Percentiles rank a stretch among this genome's conserved stretches.
These are phyloP conservation scores for Candida endomychidarum DNA, from an alignment of 805 yeast genomes.

Conservation along the genomic window DNA sequence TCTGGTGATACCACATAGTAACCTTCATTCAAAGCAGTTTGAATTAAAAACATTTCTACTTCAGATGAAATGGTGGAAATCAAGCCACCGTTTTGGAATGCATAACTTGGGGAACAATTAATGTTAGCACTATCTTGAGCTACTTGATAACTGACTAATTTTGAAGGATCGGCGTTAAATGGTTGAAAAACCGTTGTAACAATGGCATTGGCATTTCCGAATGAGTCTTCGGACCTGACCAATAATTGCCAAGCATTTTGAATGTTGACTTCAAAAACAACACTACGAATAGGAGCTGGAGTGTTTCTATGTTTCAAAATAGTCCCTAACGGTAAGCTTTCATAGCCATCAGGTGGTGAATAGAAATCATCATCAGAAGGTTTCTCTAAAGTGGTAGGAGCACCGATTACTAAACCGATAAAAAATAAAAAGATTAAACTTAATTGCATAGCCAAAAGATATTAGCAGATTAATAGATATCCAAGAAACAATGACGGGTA, in stretches of 20 bases:
- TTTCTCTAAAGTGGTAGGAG: conserved; percentile 4
- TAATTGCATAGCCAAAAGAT: not conserved
- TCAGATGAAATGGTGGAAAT: conserved; percentile 14
- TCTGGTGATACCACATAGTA: conserved; percentile 36
- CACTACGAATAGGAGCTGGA: conserved; percentile 20
- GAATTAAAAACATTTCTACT: conserved; percentile 19
- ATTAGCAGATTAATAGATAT: not conserved
- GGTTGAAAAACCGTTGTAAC: conserved; percentile 31
- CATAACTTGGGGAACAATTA: conserved; percentile 30
- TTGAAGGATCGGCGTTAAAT: conserved; percentile 25
- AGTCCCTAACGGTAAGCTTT: conserved; percentile 21
- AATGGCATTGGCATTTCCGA: conserved; percentile 25
- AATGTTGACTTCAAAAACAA: conserved; percentile 20
- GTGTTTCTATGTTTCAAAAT: conserved; percentile 23
- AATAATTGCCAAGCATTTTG: conserved; percentile 24
- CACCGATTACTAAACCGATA: not conserved
- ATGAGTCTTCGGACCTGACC: conserved; percentile 23
- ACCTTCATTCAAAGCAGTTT: conserved; percentile 26
- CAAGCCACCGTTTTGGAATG: conserved; percentile 17
- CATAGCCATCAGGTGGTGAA: conserved; percentile 22
- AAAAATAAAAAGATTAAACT: not conserved
- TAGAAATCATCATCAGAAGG: conserved; percentile 27
- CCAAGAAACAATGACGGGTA: not conserved
- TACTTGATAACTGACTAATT: conserved; percentile 27
- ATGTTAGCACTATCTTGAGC: conserved; percentile 28